Evolutionary conservation across 108 stramenopile species (phyloP).

Genomic region (Cyclotella kingstonii): DNA sequence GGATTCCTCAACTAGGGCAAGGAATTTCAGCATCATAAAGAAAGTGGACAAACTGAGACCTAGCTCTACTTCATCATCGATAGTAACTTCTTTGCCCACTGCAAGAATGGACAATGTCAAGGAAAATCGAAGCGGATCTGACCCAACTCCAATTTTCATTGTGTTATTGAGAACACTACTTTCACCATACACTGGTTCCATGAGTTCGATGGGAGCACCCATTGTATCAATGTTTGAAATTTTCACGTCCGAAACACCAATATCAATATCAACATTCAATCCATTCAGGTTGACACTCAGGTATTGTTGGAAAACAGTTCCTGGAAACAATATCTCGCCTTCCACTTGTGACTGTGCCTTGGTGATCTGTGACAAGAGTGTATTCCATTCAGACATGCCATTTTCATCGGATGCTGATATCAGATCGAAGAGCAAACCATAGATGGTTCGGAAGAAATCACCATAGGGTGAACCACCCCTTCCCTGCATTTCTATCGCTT

Average conservation of each 20-base stretch:
- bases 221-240: conserved; percentile 59
- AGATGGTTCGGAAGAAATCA: conserved; percentile 36
- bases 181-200: conserved; percentile 39
- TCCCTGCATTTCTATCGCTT: conserved; percentile 28
- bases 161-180: conserved; percentile 45
- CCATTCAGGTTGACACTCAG: conserved; percentile 44
- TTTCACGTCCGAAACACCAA: conserved; percentile 47
- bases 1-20: conserved; percentile 46
- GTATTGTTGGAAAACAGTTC: conserved; percentile 30
- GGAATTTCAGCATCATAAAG: conserved; percentile 29
- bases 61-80: conserved; percentile 52
- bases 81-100: conserved; percentile 39
- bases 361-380: conserved; percentile 36
- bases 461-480: conserved; percentile 52
- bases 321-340: conserved; percentile 46
- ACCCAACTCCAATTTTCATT: conserved; percentile 52
- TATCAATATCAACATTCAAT: conserved; percentile 33
- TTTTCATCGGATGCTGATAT: conserved; percentile 28
- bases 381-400: conserved; percentile 46
- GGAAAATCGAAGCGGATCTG: conserved; percentile 36
- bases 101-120: conserved; percentile 27
- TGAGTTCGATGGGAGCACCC: conserved; percentile 52
- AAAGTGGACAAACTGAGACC: conserved; percentile 35
- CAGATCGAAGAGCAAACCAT: conserved; percentile 36
- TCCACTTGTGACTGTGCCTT: conserved; percentile 37